Conservation (phyloP, 345 rosid species). For the rapeseed (Brassica napus) region Da-Ae NC_063447.1:35311501-35312000, state of each 20-base stretch:
- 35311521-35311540: conserved; percentile 67
- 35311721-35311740: conserved; percentile 58
- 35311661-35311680: conserved; percentile 39
- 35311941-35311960: conserved; percentile 56
- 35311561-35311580: conserved; percentile 59
- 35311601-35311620: conserved; percentile 43
- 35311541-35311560: conserved; percentile 65
- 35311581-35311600: conserved; percentile 47
- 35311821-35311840: conserved; percentile 63
- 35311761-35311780: conserved; percentile 63
- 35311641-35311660: conserved; percentile 41
- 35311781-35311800: conserved; percentile 41
- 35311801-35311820: conserved; percentile 45
- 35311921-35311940: conserved; percentile 64
- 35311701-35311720: conserved; percentile 69
- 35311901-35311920: conserved; percentile 45
- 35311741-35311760: conserved; percentile 51
- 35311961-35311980: conserved; percentile 63
- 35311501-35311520: conserved; percentile 89
- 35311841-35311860: conserved; percentile 76
- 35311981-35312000: conserved; percentile 53
- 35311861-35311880: conserved; percentile 44
- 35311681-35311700: conserved; percentile 39
- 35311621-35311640: conserved; percentile 31
- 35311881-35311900: conserved; percentile 45